A percentile compares a stretch with the other conserved stretches of the same genome.
phyloP scores from a whole-genome alignment of 2,329 filamentous ascomycete genomes.

The Penicillium sp. region DNA sequence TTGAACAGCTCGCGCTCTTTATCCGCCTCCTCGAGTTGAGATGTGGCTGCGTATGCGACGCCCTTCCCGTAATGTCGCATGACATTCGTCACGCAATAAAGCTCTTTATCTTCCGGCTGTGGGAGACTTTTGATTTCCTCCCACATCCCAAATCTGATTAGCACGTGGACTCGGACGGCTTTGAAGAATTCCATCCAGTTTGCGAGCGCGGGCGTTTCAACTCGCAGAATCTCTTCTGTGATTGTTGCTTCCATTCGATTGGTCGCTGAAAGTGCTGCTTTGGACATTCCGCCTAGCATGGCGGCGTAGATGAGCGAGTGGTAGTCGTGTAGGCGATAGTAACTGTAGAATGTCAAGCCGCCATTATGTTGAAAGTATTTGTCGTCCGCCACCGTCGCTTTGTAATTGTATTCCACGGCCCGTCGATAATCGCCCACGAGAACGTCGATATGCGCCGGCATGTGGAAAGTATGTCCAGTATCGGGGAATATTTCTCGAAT shows the following conservation, averaged over 20 bases:
- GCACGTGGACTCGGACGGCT: conserved; percentile 66
- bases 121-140: conserved; percentile 61
- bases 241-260: conserved; percentile 61
- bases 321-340: conserved; percentile 73
- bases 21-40: conserved; percentile 56
- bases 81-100: conserved; percentile 71
- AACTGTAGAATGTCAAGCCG: conserved; percentile 68
- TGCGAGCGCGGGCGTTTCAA: conserved; percentile 71
- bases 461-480: conserved; percentile 69
- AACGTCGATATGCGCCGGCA: conserved; percentile 76
- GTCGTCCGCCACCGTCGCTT: conserved; percentile 68
- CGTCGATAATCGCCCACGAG: conserved; percentile 70
- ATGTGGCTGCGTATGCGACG: conserved; percentile 63
- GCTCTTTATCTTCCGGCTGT: conserved; percentile 57
- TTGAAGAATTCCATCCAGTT: conserved; percentile 76
- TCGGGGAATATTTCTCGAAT: conserved; percentile 68
- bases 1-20: conserved; percentile 55
- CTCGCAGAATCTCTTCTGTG: conserved; percentile 63
- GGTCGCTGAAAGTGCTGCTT: conserved; percentile 62
- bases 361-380: conserved; percentile 63
- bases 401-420: conserved; percentile 66
- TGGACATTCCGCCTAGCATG: conserved; percentile 70
- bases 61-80: conserved; percentile 69
- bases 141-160: conserved; percentile 74
- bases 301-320: conserved; percentile 75